Percentiles rank a stretch among this genome's conserved stretches.
Evolutionary conservation across 106 monocot species (phyloP).

Genomic region (Acorus calamus): DNA sequence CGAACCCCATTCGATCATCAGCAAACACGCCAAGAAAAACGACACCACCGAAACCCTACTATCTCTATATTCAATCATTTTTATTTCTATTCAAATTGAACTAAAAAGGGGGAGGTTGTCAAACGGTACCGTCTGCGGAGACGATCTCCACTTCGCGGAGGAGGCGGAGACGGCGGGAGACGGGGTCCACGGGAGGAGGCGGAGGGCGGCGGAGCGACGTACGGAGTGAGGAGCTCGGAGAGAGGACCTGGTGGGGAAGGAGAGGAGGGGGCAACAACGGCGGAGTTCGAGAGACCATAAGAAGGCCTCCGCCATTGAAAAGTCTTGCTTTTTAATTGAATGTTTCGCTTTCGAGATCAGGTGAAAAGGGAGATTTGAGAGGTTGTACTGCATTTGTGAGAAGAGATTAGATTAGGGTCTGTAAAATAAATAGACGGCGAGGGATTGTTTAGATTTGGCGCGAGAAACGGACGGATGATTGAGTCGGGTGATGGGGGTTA

Average conservation of each 20-base stretch:
- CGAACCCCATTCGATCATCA: slow-evolving; percentile 12
- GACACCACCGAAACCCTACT: neutral
- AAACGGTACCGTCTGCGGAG: slow-evolving; percentile 22
- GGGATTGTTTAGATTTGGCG: too few relatives aligned
- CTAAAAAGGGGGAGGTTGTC: neutral
- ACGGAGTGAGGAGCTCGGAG: neutral
- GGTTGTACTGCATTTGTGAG: too few relatives aligned
- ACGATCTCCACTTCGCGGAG: slow-evolving; percentile 6
- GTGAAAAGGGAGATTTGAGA: too few relatives aligned
- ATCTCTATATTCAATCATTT: neutral
- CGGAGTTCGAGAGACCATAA: neutral
- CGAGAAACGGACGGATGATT: too few relatives aligned
- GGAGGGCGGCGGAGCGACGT: slow-evolving; percentile 1
- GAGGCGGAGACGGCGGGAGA: neutral
- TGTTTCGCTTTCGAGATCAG: too few relatives aligned
- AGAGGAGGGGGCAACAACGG: slow-evolving; percentile 7
- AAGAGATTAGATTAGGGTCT: too few relatives aligned
- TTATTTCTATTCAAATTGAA: neutral
- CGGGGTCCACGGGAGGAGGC: neutral
- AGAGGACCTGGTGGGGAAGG: neutral
- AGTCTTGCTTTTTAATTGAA: too few relatives aligned
- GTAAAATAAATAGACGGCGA: too few relatives aligned
- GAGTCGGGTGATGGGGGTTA: too few relatives aligned
- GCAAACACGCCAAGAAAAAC: neutral
- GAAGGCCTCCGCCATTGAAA: slow-evolving; percentile 15